Evolutionary conservation across 2,329 filamentous ascomycete species (phyloP), one percentile per base, ranked within the genome.

Genomic region (Fusarium armeniacum): DNA sequence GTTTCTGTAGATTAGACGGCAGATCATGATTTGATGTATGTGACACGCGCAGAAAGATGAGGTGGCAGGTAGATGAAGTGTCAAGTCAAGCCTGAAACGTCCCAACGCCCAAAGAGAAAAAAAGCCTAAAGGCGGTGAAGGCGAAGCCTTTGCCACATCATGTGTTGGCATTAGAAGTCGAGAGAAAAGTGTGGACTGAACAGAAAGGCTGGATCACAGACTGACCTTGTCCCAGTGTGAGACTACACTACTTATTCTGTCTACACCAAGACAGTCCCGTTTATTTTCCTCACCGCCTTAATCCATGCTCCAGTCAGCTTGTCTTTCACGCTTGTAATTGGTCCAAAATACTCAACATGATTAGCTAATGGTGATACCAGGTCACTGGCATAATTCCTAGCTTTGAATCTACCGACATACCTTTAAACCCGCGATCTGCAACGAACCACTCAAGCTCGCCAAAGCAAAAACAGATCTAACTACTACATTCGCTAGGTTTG

Each of bases 371-470:
- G 57, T 49, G 64, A 63, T 49, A 52, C 64, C 62, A 30, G 33
- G 28, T 33, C 18, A 38, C 32, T 62, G 62, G 61, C 57, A 22
- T 50, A 60, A 62, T 68, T 70, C 66, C 58, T 62, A 62, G 66
- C 49, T 50, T 45, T 53, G 45, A 65, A 57, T 53, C 66, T 69
- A 67, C 62, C 57, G 57, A 67, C 57, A 62, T 67, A 67, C 64
- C 64, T 65, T 67, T 63, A 67, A 67, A 67, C 63, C 36, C 51
- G 50, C 64, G 64, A 67, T 51, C 50, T 44, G 67, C 61, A 66
- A 57, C 56, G 40, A 69, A 47, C 61, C 65, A 69, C 50, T 50
- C 32, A 62, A 45, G 38, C 56, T 66, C 47, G 61, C 51, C 64
- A 51, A 60, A 61, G 61, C 51, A 46, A 50, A 50, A 49, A 62